Percentiles rank a stretch among this genome's conserved stretches.
phyloP scores from a whole-genome alignment of 768 basidiomycete species.

The Xanthoconium purpureum region DNA sequence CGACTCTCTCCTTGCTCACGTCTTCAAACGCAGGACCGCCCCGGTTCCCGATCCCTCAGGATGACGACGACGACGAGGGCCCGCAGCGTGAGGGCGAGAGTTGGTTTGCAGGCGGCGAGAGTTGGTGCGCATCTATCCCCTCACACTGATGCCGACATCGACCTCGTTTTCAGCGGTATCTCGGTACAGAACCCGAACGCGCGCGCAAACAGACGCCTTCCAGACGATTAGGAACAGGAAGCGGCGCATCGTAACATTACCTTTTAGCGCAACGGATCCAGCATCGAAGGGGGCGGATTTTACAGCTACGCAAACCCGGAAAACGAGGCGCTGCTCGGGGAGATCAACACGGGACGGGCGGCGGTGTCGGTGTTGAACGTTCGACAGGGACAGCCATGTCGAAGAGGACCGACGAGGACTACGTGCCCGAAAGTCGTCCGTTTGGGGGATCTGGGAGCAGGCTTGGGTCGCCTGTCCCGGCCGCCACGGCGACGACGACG shows the following conservation, averaged over 20 bases:
- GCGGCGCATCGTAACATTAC: conserved; percentile 72
- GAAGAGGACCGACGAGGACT: conserved; percentile 69
- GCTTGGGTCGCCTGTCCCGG: conserved; percentile 75
- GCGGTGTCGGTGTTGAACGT: conserved; percentile 78
- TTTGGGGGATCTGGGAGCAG: conserved; percentile 79
- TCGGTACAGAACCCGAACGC: too few species aligned
- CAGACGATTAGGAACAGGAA: conserved; percentile 42
- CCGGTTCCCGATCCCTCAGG: too few species aligned
- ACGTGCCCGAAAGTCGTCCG: conserved; percentile 52
- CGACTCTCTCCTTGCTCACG: too few species aligned
- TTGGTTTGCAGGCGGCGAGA: too few species aligned
- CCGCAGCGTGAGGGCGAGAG: too few species aligned
- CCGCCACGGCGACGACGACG: neutral
- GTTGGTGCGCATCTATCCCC: too few species aligned
- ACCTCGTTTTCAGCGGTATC: too few species aligned
- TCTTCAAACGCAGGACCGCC: too few species aligned
- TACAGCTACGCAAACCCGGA: conserved; percentile 79
- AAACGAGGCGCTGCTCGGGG: conserved; percentile 63
- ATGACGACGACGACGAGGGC: too few species aligned
- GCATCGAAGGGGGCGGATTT: conserved; percentile 84
- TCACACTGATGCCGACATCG: too few species aligned
- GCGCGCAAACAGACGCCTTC: too few species aligned
- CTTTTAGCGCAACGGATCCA: conserved; percentile 94
- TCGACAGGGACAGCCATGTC: conserved; percentile 67
- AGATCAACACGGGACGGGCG: conserved; percentile 79